Base-by-base conservation (phyloP, 1,284 basidiomycete genomes). In the Cystobasidium pallidum region DNA sequence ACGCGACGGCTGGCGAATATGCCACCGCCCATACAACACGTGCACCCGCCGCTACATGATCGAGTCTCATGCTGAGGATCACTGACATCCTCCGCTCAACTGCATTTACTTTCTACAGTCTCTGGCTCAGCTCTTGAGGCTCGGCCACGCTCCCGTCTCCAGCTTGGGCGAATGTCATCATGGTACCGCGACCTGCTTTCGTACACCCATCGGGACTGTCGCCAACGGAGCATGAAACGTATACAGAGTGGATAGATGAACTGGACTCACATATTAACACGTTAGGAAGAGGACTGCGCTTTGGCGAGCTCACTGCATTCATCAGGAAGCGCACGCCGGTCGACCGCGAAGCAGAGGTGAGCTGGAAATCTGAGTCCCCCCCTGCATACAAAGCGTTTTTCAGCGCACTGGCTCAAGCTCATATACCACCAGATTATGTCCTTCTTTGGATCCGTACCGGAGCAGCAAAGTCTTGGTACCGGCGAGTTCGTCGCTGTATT, bases 381-480 rank as follows among this genome's bases (percentile, higher is more conserved):
- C n/a, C n/a, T n/a, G n/a, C n/a, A n/a, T n/a, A n/a, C n/a, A n/a
- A n/a, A n/a, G n/a, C n/a, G n/a, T n/a, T n/a, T n/a, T n/a, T n/a
- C n/a, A n/a, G n/a, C n/a, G n/a, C n/a, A n/a, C n/a, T n/a, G n/a
- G n/a, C n/a, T n/a, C n/a, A n/a, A n/a, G n/a, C n/a, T n/a, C n/a
- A n/a, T 55, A 17, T 10, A 21, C 36, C 3, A 19, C 17, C 68
- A 71, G 68, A 57, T 71, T 24, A 71, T 71, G 68, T 39, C 59
- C 10, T 71, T 59, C 55, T 71, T 71, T 52, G 61, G 61, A 7
- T 71, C 68, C 15, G 62, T 64, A 51, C 34, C 59, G n/a, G 61
- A 64, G 61, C 68, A 71, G 61, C 68, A 71, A 45, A 71, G 68
- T 51, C 26, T 71, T 4, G 68, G 68, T 13, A 36, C 64, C 28